phyloP scores from a whole-genome alignment of 2,329 filamentous ascomycete genomes.

The Parasarocladium wereldwijsianum region DNA sequence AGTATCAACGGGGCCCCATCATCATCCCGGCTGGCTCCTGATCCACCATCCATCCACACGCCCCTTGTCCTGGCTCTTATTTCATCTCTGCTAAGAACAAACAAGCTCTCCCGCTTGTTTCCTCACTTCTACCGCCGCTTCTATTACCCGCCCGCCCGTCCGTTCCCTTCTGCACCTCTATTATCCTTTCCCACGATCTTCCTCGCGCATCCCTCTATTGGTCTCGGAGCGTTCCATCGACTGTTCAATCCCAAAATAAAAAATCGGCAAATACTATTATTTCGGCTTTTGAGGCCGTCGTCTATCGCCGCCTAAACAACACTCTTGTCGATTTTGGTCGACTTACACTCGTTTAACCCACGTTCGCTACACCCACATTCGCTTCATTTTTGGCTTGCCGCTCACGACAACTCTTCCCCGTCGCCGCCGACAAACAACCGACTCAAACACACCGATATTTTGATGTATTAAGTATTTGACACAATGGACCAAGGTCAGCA shows the following conservation, averaged over 20 bases:
- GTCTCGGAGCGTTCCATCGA: slow-evolving; percentile 1
- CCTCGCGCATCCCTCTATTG: slow-evolving; percentile 2
- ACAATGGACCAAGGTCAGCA: slow-evolving; percentile 18
- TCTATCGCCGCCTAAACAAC: slow-evolving; percentile 1
- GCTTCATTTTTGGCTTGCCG: slow-evolving; percentile 1
- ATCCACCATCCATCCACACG: slow-evolving; percentile 1
- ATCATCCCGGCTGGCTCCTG: too few relatives aligned
- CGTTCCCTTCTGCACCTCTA: not conserved
- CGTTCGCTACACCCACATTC: slow-evolving; percentile 1
- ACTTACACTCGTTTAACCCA: slow-evolving; percentile 4
- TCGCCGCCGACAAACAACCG: not conserved
- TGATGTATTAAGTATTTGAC: slow-evolving; percentile 3
- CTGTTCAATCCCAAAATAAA: too few relatives aligned
- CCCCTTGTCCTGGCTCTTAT: slow-evolving; percentile 4
- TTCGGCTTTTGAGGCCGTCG: not conserved
- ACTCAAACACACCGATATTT: not conserved
- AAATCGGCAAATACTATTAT: not conserved
- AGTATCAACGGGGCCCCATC: too few relatives aligned
- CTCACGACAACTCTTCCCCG: not conserved
- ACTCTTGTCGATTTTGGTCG: slow-evolving; percentile 1
- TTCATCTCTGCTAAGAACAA: slow-evolving; percentile 5
- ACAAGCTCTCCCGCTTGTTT: slow-evolving; percentile 4
- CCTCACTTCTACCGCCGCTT: slow-evolving; percentile 3
- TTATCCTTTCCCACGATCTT: slow-evolving; percentile 2
- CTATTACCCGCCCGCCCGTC: slow-evolving; percentile 1